phyloP scores from a whole-genome alignment of 192 early-diverging fungal genomes.

The Fimicolochytrium jonesii region DNA sequence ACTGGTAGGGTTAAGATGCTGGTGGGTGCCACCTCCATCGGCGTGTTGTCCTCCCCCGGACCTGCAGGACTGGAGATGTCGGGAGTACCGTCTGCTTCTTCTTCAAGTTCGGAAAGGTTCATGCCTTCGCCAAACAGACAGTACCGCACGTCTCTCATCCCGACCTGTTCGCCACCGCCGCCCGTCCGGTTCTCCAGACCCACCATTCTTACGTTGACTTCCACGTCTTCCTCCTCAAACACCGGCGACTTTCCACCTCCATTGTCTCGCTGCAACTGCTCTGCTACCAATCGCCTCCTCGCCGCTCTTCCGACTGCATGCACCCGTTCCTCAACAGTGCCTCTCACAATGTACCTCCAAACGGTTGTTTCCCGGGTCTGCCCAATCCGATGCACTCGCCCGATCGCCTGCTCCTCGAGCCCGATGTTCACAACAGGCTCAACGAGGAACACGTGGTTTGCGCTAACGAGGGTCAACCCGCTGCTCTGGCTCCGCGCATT shows the following conservation, averaged over 20 bases:
- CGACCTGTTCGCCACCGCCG: slow-evolving; percentile 35
- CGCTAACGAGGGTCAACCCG: slow-evolving; percentile 50
- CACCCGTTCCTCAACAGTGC: slow-evolving; percentile 46
- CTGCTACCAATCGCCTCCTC: not conserved
- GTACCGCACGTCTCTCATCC: slow-evolving; percentile 20
- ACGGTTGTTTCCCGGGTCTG: slow-evolving; percentile 45
- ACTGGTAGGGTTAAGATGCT: too few species aligned
- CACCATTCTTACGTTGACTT: slow-evolving; percentile 4
- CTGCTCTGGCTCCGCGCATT: slow-evolving; percentile 45
- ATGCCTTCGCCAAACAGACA: slow-evolving; percentile 33
- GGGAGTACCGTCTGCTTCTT: too few species aligned
- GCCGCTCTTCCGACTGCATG: not conserved
- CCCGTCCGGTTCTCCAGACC: slow-evolving; percentile 1
- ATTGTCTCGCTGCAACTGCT: not conserved
- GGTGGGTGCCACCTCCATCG: too few species aligned
- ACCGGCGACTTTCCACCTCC: too few species aligned
- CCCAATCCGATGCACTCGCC: slow-evolving; percentile 50
- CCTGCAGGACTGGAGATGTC: too few species aligned
- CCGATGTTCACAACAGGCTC: slow-evolving; percentile 48
- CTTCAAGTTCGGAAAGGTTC: too few species aligned
- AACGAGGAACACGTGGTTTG: slow-evolving; percentile 51
- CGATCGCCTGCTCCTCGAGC: slow-evolving; percentile 48
- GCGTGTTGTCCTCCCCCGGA: too few species aligned
- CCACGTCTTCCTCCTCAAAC: not conserved
- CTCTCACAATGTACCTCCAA: slow-evolving; percentile 42